phyloP scores from a whole-genome alignment of 2,329 filamentous ascomycete species.

The Purpureocillium lavendulum region DNA sequence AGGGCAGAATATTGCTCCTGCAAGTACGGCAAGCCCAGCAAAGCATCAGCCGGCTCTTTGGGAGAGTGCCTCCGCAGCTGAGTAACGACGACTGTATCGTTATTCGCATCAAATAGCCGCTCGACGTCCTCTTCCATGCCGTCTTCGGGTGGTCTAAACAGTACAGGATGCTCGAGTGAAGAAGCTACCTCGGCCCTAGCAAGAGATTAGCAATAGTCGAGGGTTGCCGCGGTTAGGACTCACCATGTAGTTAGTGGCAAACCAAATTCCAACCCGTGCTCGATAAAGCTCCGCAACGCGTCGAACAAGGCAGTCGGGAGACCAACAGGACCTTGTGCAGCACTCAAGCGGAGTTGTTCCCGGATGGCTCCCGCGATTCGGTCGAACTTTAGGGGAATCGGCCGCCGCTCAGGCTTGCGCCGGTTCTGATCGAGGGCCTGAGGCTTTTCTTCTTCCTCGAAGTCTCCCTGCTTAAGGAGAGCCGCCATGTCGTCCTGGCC shows the following conservation, averaged over 20 bases:
- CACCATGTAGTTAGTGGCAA: constrained; percentile 26
- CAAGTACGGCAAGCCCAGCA: constrained; percentile 18
- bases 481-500: constrained; percentile 15
- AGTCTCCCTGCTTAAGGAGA: constrained; percentile 5
- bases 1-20: constrained; percentile 18
- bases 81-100: constrained; percentile 19
- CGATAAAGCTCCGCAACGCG: constrained; percentile 16
- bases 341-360: constrained; percentile 9
- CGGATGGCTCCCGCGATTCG: constrained; percentile 12
- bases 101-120: constrained; percentile 16
- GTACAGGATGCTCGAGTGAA: background rate
- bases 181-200: constrained; percentile 5
- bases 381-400: constrained; percentile 15
- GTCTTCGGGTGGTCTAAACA: constrained; percentile 8
- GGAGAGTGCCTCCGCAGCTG: constrained; percentile 17
- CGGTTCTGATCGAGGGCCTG: background rate
- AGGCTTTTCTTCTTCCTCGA: background rate
- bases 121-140: constrained; percentile 19
- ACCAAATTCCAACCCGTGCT: constrained; percentile 14
- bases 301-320: constrained; percentile 17
- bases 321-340: constrained; percentile 10
- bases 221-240: constrained; percentile 2
- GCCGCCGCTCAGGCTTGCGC: constrained; percentile 1
- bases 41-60: constrained; percentile 14
- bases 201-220: background rate